These are phyloP conservation scores for Bauhinia variegata DNA, from an alignment of 306 rosid species.

Conservation along the genomic window DNA sequence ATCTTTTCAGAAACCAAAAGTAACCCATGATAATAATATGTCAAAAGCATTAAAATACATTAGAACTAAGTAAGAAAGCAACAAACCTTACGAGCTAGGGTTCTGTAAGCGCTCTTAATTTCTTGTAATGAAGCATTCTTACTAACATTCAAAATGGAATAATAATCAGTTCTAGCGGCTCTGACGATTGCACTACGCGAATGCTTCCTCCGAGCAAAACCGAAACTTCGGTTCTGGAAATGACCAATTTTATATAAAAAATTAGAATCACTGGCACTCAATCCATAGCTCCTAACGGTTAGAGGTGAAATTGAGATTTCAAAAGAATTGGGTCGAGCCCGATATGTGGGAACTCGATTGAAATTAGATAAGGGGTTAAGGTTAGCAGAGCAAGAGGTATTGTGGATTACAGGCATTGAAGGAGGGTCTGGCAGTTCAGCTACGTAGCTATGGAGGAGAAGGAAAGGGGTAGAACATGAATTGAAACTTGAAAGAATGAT, in stretches of 20 bases:
- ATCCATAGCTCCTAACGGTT: conserved; percentile 23
- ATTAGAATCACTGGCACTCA: conserved; percentile 43
- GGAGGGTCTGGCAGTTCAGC: conserved; percentile 25
- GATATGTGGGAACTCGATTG: conserved; percentile 22
- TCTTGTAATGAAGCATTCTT: conserved; percentile 73
- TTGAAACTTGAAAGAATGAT: background rate
- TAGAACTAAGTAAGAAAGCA: background rate
- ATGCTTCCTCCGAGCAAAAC: conserved; percentile 36
- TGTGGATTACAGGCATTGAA: conserved; percentile 35
- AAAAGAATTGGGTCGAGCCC: conserved; percentile 38
- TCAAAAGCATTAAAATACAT: conserved; percentile 5
- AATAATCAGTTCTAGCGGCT: conserved; percentile 62
- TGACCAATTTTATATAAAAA: conserved; percentile 26
- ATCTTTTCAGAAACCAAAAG: conserved; percentile 36
- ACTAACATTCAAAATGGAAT: conserved; percentile 65
- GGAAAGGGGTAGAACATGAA: conserved; percentile 1
- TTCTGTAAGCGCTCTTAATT: conserved; percentile 72
- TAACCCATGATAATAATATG: conserved; percentile 26
- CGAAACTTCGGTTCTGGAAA: conserved; percentile 35
- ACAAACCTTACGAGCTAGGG: conserved; percentile 86
- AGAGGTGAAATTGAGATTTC: conserved; percentile 20
- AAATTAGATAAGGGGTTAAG: conserved; percentile 16
- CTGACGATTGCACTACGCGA: conserved; percentile 36
- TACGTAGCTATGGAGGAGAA: background rate
- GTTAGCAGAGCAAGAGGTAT: conserved; percentile 33